These are phyloP conservation scores for Citrus glauca DNA, from an alignment of 345 rosid genomes.

Conservation along the genomic window DNA sequence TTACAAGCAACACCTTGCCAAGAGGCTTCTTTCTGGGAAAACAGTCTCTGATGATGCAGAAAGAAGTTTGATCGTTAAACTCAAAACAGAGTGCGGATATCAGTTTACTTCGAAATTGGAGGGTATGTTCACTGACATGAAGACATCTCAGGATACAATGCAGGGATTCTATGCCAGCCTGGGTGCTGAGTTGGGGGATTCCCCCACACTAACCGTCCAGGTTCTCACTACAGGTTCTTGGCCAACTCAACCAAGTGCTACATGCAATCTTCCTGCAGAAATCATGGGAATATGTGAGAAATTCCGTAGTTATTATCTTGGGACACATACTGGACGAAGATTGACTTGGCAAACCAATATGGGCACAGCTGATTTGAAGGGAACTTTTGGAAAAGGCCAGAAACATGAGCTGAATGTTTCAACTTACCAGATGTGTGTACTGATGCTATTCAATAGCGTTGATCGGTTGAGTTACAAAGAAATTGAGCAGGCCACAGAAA, in stretches of 20 bases:
- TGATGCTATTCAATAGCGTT: conserved; percentile 56
- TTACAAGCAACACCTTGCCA: conserved; percentile 70
- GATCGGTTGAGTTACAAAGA: conserved; percentile 61
- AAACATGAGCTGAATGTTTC: conserved; percentile 74
- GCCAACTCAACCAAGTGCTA: conserved; percentile 64
- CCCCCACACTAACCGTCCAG: conserved; percentile 61
- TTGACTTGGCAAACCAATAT: conserved; percentile 75
- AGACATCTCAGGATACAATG: conserved; percentile 71
- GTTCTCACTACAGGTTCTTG: conserved; percentile 72
- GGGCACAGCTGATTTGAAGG: conserved; percentile 75
- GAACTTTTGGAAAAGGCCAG: conserved; percentile 68
- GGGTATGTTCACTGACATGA: conserved; percentile 81
- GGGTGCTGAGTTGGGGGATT: conserved; percentile 47
- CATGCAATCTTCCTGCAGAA: conserved; percentile 64
- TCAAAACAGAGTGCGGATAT: conserved; percentile 76
- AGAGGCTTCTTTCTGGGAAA: conserved; percentile 65
- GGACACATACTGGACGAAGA: conserved; percentile 68
- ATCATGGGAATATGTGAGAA: conserved; percentile 57
- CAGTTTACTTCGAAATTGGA: conserved; percentile 70
- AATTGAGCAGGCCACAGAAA: conserved; percentile 67
- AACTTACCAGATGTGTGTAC: conserved; percentile 73
- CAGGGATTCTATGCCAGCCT: conserved; percentile 55
- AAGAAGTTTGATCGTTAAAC: conserved; percentile 68
- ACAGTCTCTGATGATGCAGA: conserved; percentile 75
- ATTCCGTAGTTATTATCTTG: conserved; percentile 60